Evolutionary conservation across 805 yeast species (phyloP).

Genomic region (Yamadazyma ubonensis): DNA sequence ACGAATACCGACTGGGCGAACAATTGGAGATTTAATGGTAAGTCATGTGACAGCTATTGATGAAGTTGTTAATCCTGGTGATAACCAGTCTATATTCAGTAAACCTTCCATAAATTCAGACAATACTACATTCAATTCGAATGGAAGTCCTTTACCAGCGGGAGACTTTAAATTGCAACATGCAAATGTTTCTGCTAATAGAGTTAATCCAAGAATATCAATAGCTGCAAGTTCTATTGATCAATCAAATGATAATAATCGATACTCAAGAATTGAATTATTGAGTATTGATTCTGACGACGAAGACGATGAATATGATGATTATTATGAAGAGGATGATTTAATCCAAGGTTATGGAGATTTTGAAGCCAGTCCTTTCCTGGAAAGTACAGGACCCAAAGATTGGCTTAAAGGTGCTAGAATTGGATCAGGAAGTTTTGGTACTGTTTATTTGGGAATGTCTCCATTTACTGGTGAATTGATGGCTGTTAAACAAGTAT

Average conservation of each 20-base stretch:
- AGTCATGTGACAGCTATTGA: slow-evolving; percentile 58
- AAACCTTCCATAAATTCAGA: slow-evolving; percentile 24
- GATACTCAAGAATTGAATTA: slow-evolving; percentile 49
- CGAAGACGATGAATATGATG: slow-evolving; percentile 38
- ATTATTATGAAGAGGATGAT: slow-evolving; percentile 40
- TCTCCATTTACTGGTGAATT: slow-evolving; percentile 90
- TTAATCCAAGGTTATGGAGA: slow-evolving; percentile 27
- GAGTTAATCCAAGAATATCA: slow-evolving; percentile 21
- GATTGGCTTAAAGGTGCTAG: slow-evolving; percentile 92
- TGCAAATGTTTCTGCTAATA: background rate
- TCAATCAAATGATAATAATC: slow-evolving; percentile 21
- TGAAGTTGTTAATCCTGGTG: slow-evolving; percentile 33
- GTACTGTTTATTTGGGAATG: slow-evolving; percentile 89
- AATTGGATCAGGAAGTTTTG: slow-evolving; percentile 94
- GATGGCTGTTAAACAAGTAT: slow-evolving; percentile 96
- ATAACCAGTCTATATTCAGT: slow-evolving; percentile 26
- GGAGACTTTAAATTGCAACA: slow-evolving; percentile 17
- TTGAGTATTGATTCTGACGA: slow-evolving; percentile 41
- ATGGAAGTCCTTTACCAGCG: slow-evolving; percentile 10
- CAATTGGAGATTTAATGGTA: slow-evolving; percentile 64
- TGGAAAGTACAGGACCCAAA: slow-evolving; percentile 44
- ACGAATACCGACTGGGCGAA: slow-evolving; percentile 30
- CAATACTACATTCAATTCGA: slow-evolving; percentile 4
- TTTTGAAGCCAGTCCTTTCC: slow-evolving; percentile 14
- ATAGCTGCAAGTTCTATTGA: slow-evolving; percentile 32